Evolutionary conservation across 1,284 basidiomycete genomes (phyloP), one percentile per base, ranked within the genome.

Genomic region (Rhodotorula sp.): DNA sequence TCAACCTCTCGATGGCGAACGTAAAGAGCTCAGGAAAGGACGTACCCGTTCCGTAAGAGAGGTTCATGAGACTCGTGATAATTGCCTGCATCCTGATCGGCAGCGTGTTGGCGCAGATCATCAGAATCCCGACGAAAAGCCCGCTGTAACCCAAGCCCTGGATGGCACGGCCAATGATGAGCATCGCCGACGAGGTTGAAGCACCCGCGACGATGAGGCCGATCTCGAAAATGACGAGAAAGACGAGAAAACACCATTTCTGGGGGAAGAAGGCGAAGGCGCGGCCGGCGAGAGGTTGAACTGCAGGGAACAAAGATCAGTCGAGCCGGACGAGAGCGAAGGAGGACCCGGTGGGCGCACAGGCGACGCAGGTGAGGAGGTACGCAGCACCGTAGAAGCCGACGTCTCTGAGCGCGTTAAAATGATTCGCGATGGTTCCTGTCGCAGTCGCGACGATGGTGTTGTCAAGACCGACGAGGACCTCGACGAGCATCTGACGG

Each of bases 151-250:
- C 71, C 2, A 59, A 16, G 0, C 71, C 71, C 28, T 73, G 71
- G 2, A 73, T 51, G 4, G 77, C 77, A 0, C 77, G 56, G 0
- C 77, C 77, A 15, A 75, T 65, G 60, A 78, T 78, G 62, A 78
- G 74, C 11, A 76, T 75, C 15, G 71, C 51, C 4, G 69, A 72
- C 24, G 69, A 70, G 18, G 69, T 67, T 0, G 77, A 73, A 5
- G 77, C 70, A 9, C 67, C 77, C 24, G 76, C 78, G 64, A 78
- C 73, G 55, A 78, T 46, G 18, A 66, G 68, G 16, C 77, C 77
- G 51, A 78, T 18, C 34, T 76, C 68, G 63, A 78, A 78, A 48
- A 77, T 62, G 50, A 57, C 44, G 48, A 76, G 68, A 22, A 67
- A 59, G 30, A 47, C 28, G 20, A 77, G 52, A 61, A 76, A 77